Evolutionary conservation across 116 monocot species (phyloP).

Genomic region (Iris pallida): DNA sequence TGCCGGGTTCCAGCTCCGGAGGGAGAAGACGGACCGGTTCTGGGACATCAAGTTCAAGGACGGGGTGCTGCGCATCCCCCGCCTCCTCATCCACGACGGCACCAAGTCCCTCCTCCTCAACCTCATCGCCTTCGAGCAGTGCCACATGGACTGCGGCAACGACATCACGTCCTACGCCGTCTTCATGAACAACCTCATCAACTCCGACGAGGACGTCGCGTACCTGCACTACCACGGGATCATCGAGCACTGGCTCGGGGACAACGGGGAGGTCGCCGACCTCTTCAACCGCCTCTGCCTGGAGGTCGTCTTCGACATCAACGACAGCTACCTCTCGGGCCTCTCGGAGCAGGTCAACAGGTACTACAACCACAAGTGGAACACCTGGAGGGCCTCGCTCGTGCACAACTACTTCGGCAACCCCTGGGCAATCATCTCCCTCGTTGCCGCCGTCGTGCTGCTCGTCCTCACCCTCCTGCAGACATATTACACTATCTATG

Average conservation of each 20-base stretch:
- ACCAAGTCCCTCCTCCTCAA: constrained; percentile 72
- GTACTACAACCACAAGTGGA: neutral
- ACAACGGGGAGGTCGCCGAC: constrained; percentile 11
- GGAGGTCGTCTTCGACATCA: neutral
- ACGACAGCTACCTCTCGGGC: neutral
- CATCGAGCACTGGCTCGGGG: constrained; percentile 55
- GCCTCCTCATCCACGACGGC: constrained; percentile 69
- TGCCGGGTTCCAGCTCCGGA: constrained; percentile 57
- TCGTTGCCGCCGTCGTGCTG: constrained; percentile 10
- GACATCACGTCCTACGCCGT: constrained; percentile 69
- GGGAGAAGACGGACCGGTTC: constrained; percentile 44
- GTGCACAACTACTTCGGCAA: constrained; percentile 22
- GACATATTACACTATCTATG: neutral
- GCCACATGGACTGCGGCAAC: constrained; percentile 49
- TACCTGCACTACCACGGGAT: constrained; percentile 64
- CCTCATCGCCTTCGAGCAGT: constrained; percentile 90
- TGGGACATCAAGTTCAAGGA: constrained; percentile 68
- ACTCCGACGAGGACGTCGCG: constrained; percentile 59
- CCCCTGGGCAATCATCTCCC: constrained; percentile 24
- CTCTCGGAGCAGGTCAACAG: constrained; percentile 14
- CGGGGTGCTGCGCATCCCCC: constrained; percentile 59
- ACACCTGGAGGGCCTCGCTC: constrained; percentile 17
- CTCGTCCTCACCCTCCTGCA: constrained; percentile 22
- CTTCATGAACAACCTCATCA: constrained; percentile 80
- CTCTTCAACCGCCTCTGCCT: neutral